Evolutionary conservation across 495 filamentous ascomycete genomes (phyloP).

Genomic region (Paragyromitra xinjiangensis): DNA sequence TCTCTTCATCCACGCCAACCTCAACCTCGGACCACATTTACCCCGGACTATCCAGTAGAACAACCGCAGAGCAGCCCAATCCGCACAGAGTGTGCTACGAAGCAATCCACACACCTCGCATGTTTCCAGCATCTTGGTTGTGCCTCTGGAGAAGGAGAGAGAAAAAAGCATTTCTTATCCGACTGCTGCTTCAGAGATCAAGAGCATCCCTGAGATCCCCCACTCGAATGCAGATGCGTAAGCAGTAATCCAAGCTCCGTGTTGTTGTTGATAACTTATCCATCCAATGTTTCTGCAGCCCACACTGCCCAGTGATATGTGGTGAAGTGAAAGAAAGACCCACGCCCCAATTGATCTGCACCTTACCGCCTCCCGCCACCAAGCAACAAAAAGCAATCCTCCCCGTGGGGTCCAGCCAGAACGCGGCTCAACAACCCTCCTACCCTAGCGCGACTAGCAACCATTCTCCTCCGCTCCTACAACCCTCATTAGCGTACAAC

Average conservation of each 20-base stretch:
- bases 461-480: slow-evolving; percentile 6
- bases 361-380: slow-evolving; percentile 7
- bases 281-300: not conserved
- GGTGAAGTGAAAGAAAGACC: not conserved
- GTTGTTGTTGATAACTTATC: not conserved
- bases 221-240: not conserved
- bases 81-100: not conserved
- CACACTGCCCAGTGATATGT: slow-evolving; percentile 12
- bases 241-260: not conserved
- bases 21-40: not conserved
- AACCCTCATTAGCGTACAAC: slow-evolving; percentile 25
- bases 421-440: not conserved
- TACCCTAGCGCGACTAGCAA: slow-evolving; percentile 5
- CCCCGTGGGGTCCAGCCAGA: slow-evolving; percentile 18
- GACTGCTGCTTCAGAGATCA: not conserved
- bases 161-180: not conserved
- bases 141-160: not conserved
- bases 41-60: not conserved
- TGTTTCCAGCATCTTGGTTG: not conserved
- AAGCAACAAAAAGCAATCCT: not conserved
- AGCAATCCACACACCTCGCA: not conserved
- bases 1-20: not conserved
- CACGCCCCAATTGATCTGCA: slow-evolving; percentile 10
- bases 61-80: not conserved
- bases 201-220: not conserved